These are phyloP conservation scores for sunflower (Helianthus annuus) DNA, from an alignment of 129 eudicot species.

Conservation along the genomic window HanXRQr2.0-SUNRISE NC_035442.2:171373793-171374292, in stretches of 20 bases:
- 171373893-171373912: too few relatives aligned
- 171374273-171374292: too few relatives aligned
- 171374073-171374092: conserved; percentile 15
- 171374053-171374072: neutral
- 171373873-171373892: too few relatives aligned
- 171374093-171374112: neutral
- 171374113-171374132: too few relatives aligned
- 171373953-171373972: neutral
- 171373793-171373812: neutral
- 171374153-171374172: neutral
- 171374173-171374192: neutral
- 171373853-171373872: neutral
- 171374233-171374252: too few relatives aligned
- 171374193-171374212: conserved; percentile 12
- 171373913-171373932: too few relatives aligned
- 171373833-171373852: neutral
- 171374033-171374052: neutral
- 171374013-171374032: neutral
- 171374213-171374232: conserved; percentile 15
- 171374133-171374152: neutral
- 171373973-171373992: neutral
- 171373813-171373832: too few relatives aligned
- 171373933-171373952: neutral
- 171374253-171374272: too few relatives aligned
- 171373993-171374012: neutral